A percentile compares a stretch with the other conserved stretches of the same genome.
These are phyloP conservation scores for Fragaria nilgerrensis DNA, from an alignment of 306 rosid genomes.

Conservation along the genomic window DNA sequence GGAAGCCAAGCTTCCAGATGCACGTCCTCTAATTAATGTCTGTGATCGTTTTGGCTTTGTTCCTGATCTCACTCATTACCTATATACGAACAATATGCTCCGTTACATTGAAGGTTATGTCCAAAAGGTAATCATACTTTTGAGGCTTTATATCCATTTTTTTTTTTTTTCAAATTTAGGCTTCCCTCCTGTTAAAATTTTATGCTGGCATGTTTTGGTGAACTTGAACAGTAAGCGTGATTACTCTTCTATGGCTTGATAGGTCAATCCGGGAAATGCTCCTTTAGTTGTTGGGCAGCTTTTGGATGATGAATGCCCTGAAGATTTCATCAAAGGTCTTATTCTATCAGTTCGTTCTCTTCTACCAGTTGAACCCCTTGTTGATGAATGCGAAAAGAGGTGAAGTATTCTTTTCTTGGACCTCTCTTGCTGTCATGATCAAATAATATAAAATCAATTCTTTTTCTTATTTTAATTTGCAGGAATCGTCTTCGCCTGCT, in stretches of 20 bases:
- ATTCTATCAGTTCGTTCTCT: conserved; percentile 96
- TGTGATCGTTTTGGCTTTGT: conserved; percentile 99
- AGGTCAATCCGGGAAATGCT: conserved; percentile 99
- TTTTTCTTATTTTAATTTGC: conserved; percentile 30
- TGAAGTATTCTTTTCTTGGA: conserved; percentile 23
- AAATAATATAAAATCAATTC: conserved; percentile 15
- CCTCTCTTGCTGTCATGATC: conserved; percentile 5
- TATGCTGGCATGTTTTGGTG: not conserved
- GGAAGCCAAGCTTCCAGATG: conserved; percentile 99
- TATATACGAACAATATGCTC: conserved; percentile 95
- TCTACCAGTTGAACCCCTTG: conserved; percentile 96
- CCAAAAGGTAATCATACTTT: conserved; percentile 68
- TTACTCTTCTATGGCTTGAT: conserved; percentile 22
- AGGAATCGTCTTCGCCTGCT: conserved; percentile 96
- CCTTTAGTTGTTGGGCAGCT: conserved; percentile 98
- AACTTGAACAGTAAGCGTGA: not conserved
- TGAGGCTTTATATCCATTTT: conserved; percentile 7
- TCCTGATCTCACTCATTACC: conserved; percentile 93
- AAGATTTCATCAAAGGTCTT: conserved; percentile 94
- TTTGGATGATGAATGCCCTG: conserved; percentile 98
- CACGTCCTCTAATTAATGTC: conserved; percentile 94
- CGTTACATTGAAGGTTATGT: conserved; percentile 99
- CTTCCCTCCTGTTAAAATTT: conserved; percentile 1
- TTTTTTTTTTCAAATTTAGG: not conserved
- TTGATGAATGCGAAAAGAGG: conserved; percentile 97